Percentiles rank a stretch among this genome's conserved stretches.
Evolutionary conservation across 1,139 yeast species (phyloP).

Genomic region (Spathaspora jeffriesii): DNA sequence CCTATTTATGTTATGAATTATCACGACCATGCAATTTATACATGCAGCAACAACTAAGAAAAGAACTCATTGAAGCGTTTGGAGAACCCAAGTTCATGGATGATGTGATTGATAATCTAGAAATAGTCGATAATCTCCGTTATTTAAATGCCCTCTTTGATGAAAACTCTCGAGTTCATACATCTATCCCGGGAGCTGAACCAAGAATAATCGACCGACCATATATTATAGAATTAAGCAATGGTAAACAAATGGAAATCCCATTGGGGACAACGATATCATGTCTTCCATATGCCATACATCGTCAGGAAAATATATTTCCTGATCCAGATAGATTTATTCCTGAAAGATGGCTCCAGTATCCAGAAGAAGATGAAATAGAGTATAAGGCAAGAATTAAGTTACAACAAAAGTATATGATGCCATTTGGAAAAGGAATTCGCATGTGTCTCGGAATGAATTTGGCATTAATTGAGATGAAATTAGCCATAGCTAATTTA

Average conservation of each 20-base stretch:
- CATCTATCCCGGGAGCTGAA: conserved; percentile 77
- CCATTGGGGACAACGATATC: conserved; percentile 62
- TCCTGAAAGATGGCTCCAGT: conserved; percentile 64
- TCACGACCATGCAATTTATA: conserved; percentile 48
- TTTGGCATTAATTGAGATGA: conserved; percentile 68
- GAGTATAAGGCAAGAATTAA: conserved; percentile 39
- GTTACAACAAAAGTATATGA: conserved; percentile 53
- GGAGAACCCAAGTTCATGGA: conserved; percentile 28
- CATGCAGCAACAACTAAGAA: conserved; percentile 41
- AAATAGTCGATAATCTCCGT: conserved; percentile 50
- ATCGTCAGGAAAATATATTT: conserved; percentile 51
- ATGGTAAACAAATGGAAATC: conserved; percentile 26
- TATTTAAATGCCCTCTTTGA: conserved; percentile 57
- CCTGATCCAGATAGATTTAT: conserved; percentile 50
- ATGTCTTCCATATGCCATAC: conserved; percentile 67
- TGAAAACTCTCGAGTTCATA: conserved; percentile 61
- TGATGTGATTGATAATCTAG: conserved; percentile 30
- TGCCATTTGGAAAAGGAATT: conserved; percentile 76
- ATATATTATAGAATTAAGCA: conserved; percentile 20
- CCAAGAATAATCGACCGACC: conserved; percentile 51
- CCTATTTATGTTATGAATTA: conserved; percentile 60
- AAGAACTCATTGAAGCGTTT: conserved; percentile 40
- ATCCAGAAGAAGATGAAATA: conserved; percentile 28
- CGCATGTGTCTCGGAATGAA: conserved; percentile 78
- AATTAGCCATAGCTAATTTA: conserved; percentile 53